Evolutionary conservation across 192 early-diverging fungal genomes (phyloP).

Genomic region (Podila epicladia): DNA sequence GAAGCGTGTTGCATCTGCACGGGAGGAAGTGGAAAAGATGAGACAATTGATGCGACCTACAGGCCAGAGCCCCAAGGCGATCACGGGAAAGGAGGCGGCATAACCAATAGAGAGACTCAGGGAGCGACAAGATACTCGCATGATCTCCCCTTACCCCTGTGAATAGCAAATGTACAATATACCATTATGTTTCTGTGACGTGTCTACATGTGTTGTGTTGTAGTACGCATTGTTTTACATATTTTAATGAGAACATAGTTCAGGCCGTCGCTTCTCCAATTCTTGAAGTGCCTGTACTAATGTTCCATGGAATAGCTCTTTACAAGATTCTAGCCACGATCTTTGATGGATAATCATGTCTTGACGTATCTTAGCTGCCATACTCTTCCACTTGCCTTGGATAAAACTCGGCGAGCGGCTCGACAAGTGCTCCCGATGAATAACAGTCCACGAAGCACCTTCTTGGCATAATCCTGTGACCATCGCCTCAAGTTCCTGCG

Average conservation of each 20-base stretch:
- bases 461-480: not conserved
- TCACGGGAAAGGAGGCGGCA: not conserved
- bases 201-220: no score
- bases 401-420: conserved; percentile 25
- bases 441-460: conserved; percentile 15
- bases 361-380: conserved; percentile 1
- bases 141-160: no score
- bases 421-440: conserved; percentile 3
- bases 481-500: conserved; percentile 15
- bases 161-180: no score
- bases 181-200: no score
- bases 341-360: conserved; percentile 11
- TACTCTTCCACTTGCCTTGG: conserved; percentile 25
- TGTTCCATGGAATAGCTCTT: not conserved
- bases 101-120: no score
- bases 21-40: conserved; percentile 43
- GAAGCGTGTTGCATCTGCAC: conserved; percentile 36
- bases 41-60: conserved; percentile 4
- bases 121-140: no score
- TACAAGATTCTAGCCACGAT: conserved; percentile 3
- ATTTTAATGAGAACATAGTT: not conserved
- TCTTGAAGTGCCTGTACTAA: not conserved
- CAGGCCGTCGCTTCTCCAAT: not conserved
- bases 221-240: no score
- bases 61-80: not conserved